These are phyloP conservation scores for Coemansia sp. DNA, from an alignment of 192 early-diverging fungal species.

Conservation along the genomic window DNA sequence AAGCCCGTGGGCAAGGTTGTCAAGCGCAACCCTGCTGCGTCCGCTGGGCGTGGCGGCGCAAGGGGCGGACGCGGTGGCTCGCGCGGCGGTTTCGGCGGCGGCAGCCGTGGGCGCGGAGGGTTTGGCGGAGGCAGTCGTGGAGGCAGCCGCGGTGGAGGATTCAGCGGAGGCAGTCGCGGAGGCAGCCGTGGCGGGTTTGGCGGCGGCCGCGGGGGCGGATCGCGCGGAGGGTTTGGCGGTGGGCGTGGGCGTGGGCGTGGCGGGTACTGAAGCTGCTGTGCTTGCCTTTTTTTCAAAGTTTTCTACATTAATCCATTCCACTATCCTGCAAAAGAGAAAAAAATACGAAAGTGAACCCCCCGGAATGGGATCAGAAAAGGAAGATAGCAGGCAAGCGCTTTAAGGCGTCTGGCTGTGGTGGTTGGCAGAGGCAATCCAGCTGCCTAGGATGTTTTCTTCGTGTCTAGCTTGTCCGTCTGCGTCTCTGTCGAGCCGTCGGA, in stretches of 20 bases:
- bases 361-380: no score
- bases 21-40: slow-evolving; percentile 64
- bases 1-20: slow-evolving; percentile 58
- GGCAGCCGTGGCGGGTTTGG: slow-evolving; percentile 16
- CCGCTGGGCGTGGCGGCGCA: slow-evolving; percentile 40
- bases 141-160: slow-evolving; percentile 46
- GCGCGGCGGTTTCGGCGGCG: slow-evolving; percentile 48
- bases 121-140: slow-evolving; percentile 51
- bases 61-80: slow-evolving; percentile 52
- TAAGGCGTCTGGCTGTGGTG: slow-evolving; percentile 48
- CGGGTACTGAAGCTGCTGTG: slow-evolving; percentile 15
- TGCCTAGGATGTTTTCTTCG: slow-evolving; percentile 17
- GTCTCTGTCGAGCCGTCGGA: slow-evolving; percentile 7
- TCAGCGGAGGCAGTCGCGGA: slow-evolving; percentile 57
- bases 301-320: no score
- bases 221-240: slow-evolving; percentile 50
- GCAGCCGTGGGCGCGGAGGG: slow-evolving; percentile 51
- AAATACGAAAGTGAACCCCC: no score
- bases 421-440: slow-evolving; percentile 48
- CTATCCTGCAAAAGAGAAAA: no score
- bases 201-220: slow-evolving; percentile 54
- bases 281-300: no score
- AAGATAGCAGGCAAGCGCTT: no score
- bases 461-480: background rate
- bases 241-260: slow-evolving; percentile 57